Base-by-base conservation (phyloP, 2,329 filamentous ascomycete species). In the Diaporthe caulivora region DNA sequence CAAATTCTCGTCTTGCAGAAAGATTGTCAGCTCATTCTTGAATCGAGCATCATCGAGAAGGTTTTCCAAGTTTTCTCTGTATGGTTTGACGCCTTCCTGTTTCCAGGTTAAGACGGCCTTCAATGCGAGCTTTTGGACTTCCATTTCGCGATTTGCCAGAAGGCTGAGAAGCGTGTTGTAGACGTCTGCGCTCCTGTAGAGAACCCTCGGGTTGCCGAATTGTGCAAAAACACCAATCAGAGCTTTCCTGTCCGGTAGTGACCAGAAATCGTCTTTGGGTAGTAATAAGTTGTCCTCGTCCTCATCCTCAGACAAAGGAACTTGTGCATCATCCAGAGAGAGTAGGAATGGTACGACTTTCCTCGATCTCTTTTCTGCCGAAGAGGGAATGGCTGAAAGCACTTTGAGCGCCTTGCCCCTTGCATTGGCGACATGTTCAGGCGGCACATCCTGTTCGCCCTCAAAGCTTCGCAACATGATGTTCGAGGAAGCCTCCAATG, bases 91-190 rank as follows among this genome's bases (percentile, higher is more conserved):
- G 11, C 89, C 91, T 2, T 92, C 88, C 73, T 93, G 90, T 81
- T 98, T 98, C 96, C 97, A 99, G 0, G 95, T 91, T 69, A 98
- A 87, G 10, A 99, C 90, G 11, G 93, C 94, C 81, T 95, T 95
- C 47, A 99, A 87, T 0, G 95, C 92, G 58, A 92, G 90, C 77
- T 93, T 96, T 81, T 99, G 97, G 21, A 98, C 90, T 77, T 98
- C 96, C 4, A 92, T 88, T 80, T 99, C 97, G 78, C 97, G 97
- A 80, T 98, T 98, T 55, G 92, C 90, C 76, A 98, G 86, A 29
- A 98, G 87, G 42, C 89, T 87, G 24, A 98, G 85, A 31, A 98
- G 86, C 21, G 94, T 91, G 10, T 89, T 84, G 78, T 95, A 94
- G 0, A 98, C 95, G 71, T 94, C 92, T 13, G 91, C 86, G 42